A percentile compares a stretch with the other conserved stretches of the same genome.
These are phyloP conservation scores for Draba incana DNA, from an alignment of 345 rosid species.

Conservation along the genomic window DNA sequence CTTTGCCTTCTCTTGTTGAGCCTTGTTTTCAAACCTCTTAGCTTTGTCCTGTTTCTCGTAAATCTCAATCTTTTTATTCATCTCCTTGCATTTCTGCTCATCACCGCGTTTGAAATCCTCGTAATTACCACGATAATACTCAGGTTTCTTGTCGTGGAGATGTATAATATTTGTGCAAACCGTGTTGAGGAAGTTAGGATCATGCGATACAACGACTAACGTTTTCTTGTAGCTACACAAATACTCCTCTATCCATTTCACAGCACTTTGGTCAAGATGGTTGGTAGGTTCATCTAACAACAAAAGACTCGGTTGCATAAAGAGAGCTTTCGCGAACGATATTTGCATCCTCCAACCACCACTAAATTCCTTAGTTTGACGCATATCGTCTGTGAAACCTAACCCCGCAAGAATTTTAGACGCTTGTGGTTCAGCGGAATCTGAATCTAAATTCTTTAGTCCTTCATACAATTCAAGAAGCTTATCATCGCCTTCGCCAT, in stretches of 20 bases:
- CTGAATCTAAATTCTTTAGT: slow-evolving; percentile 83
- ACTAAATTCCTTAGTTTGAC: slow-evolving; percentile 79
- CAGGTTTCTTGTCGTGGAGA: slow-evolving; percentile 82
- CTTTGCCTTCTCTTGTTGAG: slow-evolving; percentile 87
- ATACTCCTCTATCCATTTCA: slow-evolving; percentile 94
- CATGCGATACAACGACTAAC: slow-evolving; percentile 91
- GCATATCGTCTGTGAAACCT: slow-evolving; percentile 91
- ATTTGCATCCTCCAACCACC: slow-evolving; percentile 99
- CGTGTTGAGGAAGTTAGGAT: slow-evolving; percentile 88
- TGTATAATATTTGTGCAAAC: slow-evolving; percentile 92
- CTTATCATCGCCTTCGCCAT: slow-evolving; percentile 54
- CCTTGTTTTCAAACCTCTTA: slow-evolving; percentile 75
- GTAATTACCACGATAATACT: slow-evolving; percentile 81
- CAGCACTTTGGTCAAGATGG: slow-evolving; percentile 95
- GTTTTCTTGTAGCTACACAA: slow-evolving; percentile 91
- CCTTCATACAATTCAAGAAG: slow-evolving; percentile 83
- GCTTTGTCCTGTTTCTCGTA: slow-evolving; percentile 85
- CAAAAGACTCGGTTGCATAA: slow-evolving; percentile 88
- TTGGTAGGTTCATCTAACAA: slow-evolving; percentile 97
- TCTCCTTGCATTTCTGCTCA: slow-evolving; percentile 90
- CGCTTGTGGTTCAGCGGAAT: slow-evolving; percentile 94
- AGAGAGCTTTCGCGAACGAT: slow-evolving; percentile 91
- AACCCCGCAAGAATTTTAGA: slow-evolving; percentile 96
- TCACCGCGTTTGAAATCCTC: slow-evolving; percentile 83
- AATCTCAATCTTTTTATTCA: slow-evolving; percentile 76